Evolutionary conservation across 176 grass and related monocot species (phyloP), one percentile per base, ranked within the genome.

Genomic region (Carex pumila): DNA sequence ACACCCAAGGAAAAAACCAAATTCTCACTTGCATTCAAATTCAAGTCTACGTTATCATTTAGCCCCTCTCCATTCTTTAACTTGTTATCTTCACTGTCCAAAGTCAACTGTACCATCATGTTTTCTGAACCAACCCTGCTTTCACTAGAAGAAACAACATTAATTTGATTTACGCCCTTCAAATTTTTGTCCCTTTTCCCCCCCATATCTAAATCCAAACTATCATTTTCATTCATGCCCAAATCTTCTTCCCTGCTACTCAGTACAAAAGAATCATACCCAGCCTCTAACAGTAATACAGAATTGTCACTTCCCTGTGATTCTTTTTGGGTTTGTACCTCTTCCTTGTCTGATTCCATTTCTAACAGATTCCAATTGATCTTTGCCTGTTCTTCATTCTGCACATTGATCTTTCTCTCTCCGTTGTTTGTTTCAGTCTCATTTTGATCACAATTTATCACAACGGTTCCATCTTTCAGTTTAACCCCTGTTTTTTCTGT

Each of bases 201-300:
- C 55, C 29, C 50, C 59, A 66, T 21, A 32, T 66, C 39, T 53
- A 31, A 81, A 14, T 6, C 79, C 55, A 83, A 47, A 83, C 39
- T 31, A 55, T 34, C 13, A 65, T 64, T 54, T 64, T 86, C 71
- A 47, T 30, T 57, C 22, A 67, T 80, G 37, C 34, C 65, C 5
- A 72, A 74, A 53, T 34, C 71, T 9, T 30, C 43, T 17, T 89
- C 65, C 83, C 81, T 83, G 43, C 83, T 29, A 68, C 43, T 71
- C 32, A 8, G n/a, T n/a, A 55, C 49, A 58, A 32, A 49, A 25
- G 63, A 12, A 66, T 64, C 19, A 71, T 11, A 55, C 29, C 52
- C 73, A 30, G 14, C 29, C 25, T 78, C 52, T 34, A 78, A 17
- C 6, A 78, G 3, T 2, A 78, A 57, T 18, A 78, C 25, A 14